Evolutionary conservation across 345 rosid genomes (phyloP), one percentile per base, ranked within the genome.

Genomic region (Excoecaria cochinchinensis): DNA sequence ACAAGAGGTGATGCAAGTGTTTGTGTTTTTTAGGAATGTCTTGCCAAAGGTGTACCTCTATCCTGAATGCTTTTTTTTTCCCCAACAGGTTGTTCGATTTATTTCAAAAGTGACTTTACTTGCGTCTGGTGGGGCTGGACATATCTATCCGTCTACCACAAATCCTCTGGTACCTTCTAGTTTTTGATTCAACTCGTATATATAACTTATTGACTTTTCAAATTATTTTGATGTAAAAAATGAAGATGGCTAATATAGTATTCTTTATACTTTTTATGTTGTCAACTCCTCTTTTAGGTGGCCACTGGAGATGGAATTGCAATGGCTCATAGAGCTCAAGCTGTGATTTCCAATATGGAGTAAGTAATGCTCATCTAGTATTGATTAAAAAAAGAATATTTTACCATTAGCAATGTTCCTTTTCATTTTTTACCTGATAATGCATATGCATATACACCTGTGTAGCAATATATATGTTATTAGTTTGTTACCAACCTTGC

Each of bases 271-370:
- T 62, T 73, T 36, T 39, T 62, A 59, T 57, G 51, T 79, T 24
- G 38, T 71, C 14, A 36, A n/a, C n/a, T 74, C 17, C 60, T 80
- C 62, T 59, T 85, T 36, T 79, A 95, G 99, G 98, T 95, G 53
- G 99, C 98, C 24, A 95, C 96, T 39, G 97, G 99, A 72, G 99
- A 93, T 88, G 99, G 99, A 67, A 90, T 89, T 80, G 96, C 99
- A 46, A 93, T 95, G 97, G 93, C 99, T 58, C 98, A 88, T 80
- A 82, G 99, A 78, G 98, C 98, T 74, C 89, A 91, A 86, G 95
- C 99, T 70, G 97, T 93, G 77, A 89, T 93, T 78, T 95, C 97
- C 57, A 95, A 95, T 73, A 95, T 95, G 98, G 98, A 95, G 98
- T 93, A 87, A 85, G 98, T 89, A 52, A 73, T 46, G 47, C 21